A percentile compares a stretch with the other conserved stretches of the same genome.
These are phyloP conservation scores for Aspergillus felis DNA, from an alignment of 2,329 filamentous ascomycete species.

Conservation along the genomic window DNA sequence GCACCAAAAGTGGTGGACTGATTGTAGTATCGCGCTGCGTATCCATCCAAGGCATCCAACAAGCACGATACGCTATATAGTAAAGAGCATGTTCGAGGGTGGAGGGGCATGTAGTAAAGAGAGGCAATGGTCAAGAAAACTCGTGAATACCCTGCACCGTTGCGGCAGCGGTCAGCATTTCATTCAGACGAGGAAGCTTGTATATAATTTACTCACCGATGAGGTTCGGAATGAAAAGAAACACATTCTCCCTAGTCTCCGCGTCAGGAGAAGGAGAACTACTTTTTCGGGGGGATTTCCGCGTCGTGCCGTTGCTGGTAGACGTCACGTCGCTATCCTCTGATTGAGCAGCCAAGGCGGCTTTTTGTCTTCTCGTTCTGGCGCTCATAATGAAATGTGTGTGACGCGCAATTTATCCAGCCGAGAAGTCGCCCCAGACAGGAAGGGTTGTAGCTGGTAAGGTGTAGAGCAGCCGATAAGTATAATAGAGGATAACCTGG, in stretches of 20 bases:
- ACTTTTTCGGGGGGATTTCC: conserved; percentile 31
- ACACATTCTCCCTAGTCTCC: conserved; percentile 66
- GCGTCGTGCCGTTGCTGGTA: conserved; percentile 26
- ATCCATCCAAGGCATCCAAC: conserved; percentile 90
- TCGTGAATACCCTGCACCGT: conserved; percentile 63
- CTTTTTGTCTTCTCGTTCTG: conserved; percentile 39
- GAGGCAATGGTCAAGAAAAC: conserved; percentile 82
- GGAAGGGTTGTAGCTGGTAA: not conserved
- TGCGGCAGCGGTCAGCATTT: conserved; percentile 1
- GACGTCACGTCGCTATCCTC: conserved; percentile 29
- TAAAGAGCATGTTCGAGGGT: conserved; percentile 89
- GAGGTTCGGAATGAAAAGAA: conserved; percentile 75
- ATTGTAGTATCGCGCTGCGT: conserved; percentile 80
- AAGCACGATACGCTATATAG: conserved; percentile 88
- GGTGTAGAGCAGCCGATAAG: not conserved
- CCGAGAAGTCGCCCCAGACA: not conserved
- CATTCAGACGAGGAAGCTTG: not conserved
- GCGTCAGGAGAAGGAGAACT: conserved; percentile 22
- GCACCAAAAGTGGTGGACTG: conserved; percentile 95
- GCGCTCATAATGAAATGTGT: conserved; percentile 28
- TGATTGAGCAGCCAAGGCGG: conserved; percentile 25
- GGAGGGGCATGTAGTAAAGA: conserved; percentile 97
- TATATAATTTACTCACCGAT: conserved; percentile 57
- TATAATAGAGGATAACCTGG: not conserved
- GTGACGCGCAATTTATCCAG: not conserved